Evolutionary conservation across 164 flowering plant species (phyloP).

Genomic region (Umbellularia californica): DNA sequence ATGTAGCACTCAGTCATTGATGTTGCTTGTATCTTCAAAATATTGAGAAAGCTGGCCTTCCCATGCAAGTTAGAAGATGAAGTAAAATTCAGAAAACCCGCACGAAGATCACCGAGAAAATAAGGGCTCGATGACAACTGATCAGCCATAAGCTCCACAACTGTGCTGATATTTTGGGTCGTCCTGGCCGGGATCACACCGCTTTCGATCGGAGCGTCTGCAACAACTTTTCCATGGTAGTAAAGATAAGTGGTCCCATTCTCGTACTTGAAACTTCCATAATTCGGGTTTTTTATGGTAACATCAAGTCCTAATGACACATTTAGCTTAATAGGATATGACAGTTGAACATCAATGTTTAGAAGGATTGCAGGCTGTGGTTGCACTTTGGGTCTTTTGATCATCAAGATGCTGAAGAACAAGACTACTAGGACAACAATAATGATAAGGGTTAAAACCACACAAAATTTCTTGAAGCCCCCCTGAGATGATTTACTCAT

Average conservation of each 20-base stretch:
- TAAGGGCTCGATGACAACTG: conserved; percentile 13
- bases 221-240: conserved; percentile 30
- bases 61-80: conserved; percentile 27
- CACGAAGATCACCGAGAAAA: conserved; percentile 17
- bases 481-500: background rate
- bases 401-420: conserved; percentile 32
- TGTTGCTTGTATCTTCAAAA: conserved; percentile 28
- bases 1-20: conserved; percentile 25
- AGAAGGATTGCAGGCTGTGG: conserved; percentile 18
- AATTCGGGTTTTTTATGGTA: conserved; percentile 33
- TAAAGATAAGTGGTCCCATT: conserved; percentile 18
- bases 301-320: conserved; percentile 24
- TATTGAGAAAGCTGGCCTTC: conserved; percentile 26
- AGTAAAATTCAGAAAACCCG: conserved; percentile 35
- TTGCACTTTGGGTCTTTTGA: conserved; percentile 29
- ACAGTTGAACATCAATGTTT: conserved; percentile 1
- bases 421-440: conserved; percentile 21
- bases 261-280: conserved; percentile 34
- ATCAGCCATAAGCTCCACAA: conserved; percentile 22
- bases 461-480: conserved; percentile 20
- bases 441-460: conserved; percentile 15
- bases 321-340: conserved; percentile 23
- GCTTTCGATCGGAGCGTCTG: conserved; percentile 24
- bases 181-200: conserved; percentile 26
- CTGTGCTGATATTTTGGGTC: conserved; percentile 24